Base-by-base conservation (phyloP, 1,284 basidiomycete genomes). In the Pyrrhoderma lamaoense region DNA sequence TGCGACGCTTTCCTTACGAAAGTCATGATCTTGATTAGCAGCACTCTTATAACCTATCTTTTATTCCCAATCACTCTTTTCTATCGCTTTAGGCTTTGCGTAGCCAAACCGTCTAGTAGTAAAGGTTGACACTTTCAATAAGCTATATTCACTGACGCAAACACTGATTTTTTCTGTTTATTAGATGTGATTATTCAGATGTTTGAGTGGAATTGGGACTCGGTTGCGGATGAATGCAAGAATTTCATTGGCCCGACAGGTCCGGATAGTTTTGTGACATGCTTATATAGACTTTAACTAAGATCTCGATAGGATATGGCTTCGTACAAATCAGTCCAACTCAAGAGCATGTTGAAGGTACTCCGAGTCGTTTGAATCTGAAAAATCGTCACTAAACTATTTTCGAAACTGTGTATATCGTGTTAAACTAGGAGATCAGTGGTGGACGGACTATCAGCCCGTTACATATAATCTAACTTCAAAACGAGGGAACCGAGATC, bases 381-480 rank as follows among this genome's bases (percentile, higher is more conserved):
- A n/a, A 14, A 0, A 16, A 11, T 23, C 3, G 3, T 39, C 22
- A 16, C 19, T 27, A 42, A 5, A 38, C 22, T 2, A 16, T 13
- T 36, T 36, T 9, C 9, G 9, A 9, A 22, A 18, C 34, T 25
- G 8, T n/a, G 8, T 40, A 35, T 36, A 55, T 66, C n/a, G n/a
- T 31, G 27, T 5, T 11, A 11, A 31, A 5, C 27, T 31, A 31
- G 27, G 67, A 1, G 38, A 56, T 7, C 64, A 80, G 57, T 83
- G 80, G 80, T 83, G 80, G 80, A 82, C 80, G 0, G 79, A 82
- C 60, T 83, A 83, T 59, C 80, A 83, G 57, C 77, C 79, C 3
- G 79, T 82, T 1, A 80, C 80, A 0, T 82, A 82, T 60, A 80
- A 50, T 23, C 59, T 82, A 42, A 76, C 70, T 1, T 79, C 77